phyloP scores from a whole-genome alignment of 176 grass and related monocot species.

The Paspalum notatum region DNA sequence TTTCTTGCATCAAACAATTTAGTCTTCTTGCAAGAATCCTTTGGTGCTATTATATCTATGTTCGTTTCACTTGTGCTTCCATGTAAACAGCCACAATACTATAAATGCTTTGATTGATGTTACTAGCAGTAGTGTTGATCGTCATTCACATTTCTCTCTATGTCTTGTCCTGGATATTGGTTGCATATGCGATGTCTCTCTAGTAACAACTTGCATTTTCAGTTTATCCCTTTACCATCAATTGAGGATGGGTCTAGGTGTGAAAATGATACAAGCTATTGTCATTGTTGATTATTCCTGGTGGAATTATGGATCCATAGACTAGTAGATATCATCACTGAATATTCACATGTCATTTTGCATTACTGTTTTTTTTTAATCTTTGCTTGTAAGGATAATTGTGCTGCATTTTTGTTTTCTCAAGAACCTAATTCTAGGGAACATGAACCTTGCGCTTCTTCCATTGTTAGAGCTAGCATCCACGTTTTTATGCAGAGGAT shows the following conservation, averaged over 20 bases:
- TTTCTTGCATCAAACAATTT: too few relatives aligned
- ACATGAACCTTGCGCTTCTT: background rate
- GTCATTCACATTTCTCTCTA: background rate
- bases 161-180: background rate
- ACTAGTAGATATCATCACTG: too few relatives aligned
- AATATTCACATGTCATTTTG: too few relatives aligned
- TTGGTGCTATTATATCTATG: background rate
- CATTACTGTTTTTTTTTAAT: too few relatives aligned
- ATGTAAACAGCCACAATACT: background rate
- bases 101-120: background rate
- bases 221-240: background rate
- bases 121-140: background rate
- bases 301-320: background rate
- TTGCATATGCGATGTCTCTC: background rate
- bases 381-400: background rate
- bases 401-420: background rate
- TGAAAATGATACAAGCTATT: background rate
- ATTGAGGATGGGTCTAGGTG: background rate
- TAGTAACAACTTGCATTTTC: background rate
- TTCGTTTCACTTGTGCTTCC: background rate
- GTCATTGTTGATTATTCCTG: background rate
- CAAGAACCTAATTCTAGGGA: background rate
- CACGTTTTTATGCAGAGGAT: background rate
- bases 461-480: background rate
- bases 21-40: background rate